Conservation (phyloP, 257 asterid genomes). For the Solanum pinnatisectum region DNA sequence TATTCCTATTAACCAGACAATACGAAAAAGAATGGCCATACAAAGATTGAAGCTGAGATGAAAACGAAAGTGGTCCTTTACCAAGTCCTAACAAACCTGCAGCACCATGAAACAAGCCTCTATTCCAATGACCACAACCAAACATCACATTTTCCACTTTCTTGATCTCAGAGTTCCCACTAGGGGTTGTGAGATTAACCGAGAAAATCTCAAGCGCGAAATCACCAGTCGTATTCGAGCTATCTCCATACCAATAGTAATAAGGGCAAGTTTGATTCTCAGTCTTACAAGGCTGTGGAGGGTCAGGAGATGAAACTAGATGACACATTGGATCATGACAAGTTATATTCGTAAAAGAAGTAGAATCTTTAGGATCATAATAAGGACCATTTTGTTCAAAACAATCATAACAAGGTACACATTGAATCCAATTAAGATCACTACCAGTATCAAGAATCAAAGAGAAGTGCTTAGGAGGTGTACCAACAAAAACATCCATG, state of each 20-base stretch:
- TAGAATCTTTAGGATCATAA: conserved; percentile 54
- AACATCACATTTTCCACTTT: conserved; percentile 72
- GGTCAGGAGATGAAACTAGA: conserved; percentile 74
- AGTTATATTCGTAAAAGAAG: conserved; percentile 39
- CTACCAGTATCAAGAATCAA: conserved; percentile 87
- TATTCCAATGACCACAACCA: conserved; percentile 95
- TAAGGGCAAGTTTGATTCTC: conserved; percentile 62
- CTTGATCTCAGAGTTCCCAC: conserved; percentile 34
- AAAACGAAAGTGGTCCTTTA: conserved; percentile 65
- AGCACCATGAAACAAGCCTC: conserved; percentile 94
- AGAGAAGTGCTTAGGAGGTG: conserved; percentile 82
- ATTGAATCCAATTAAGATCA: conserved; percentile 93
- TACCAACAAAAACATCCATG: conserved; percentile 83
- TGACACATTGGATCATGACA: conserved; percentile 65
- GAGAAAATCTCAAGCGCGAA: conserved; percentile 73
- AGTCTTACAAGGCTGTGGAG: conserved; percentile 40
- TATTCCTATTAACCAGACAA: conserved; percentile 74
- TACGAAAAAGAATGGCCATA: conserved; percentile 81
- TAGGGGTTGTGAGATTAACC: conserved; percentile 49
- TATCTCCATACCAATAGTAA: conserved; percentile 90
- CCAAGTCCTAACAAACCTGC: conserved; percentile 82
- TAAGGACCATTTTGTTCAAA: conserved; percentile 74
- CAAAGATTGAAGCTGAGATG: conserved; percentile 61
- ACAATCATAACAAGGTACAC: conserved; percentile 80
- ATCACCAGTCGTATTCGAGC: conserved; percentile 88